Percentiles rank a stretch among this genome's conserved stretches.
Evolutionary conservation across 768 basidiomycete species (phyloP).

Genomic region (Mycena epipterygia): DNA sequence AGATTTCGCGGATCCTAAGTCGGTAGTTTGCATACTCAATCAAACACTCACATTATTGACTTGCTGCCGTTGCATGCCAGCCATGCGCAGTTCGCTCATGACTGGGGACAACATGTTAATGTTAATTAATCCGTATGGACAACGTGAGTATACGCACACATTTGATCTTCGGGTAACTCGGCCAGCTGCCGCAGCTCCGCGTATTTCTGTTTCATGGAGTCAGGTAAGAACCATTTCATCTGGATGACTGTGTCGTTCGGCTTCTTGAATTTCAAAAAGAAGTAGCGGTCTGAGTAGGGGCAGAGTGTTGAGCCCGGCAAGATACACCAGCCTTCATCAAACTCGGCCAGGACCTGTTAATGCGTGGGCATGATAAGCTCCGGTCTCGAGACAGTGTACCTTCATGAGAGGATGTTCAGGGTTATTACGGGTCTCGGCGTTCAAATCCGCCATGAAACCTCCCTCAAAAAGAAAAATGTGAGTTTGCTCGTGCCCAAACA

Average conservation of each 20-base stretch:
- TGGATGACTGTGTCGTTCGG: slow-evolving; percentile 17
- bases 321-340: slow-evolving; percentile 17
- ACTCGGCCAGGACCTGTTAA: slow-evolving; percentile 1
- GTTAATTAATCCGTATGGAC: neutral
- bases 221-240: neutral
- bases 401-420: slow-evolving; percentile 14
- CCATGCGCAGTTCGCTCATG: slow-evolving; percentile 2
- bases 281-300: slow-evolving; percentile 19
- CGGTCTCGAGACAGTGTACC: neutral
- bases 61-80: slow-evolving; percentile 3
- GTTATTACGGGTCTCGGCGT: slow-evolving; percentile 7
- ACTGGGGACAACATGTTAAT: neutral
- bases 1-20: too few relatives aligned
- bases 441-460: neutral
- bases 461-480: slow-evolving; percentile 5
- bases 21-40: neutral
- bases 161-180: slow-evolving; percentile 13
- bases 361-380: neutral
- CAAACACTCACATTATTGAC: neutral
- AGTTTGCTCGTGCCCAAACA: slow-evolving; percentile 2
- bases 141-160: neutral
- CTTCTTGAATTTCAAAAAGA: slow-evolving; percentile 19
- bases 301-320: slow-evolving; percentile 15
- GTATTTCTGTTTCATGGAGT: neutral
- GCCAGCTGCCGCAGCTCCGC: slow-evolving; percentile 5